These are phyloP conservation scores for Ceratobasidium sp. DNA, from an alignment of 1,284 basidiomycete species.

Conservation along the genomic window DNA sequence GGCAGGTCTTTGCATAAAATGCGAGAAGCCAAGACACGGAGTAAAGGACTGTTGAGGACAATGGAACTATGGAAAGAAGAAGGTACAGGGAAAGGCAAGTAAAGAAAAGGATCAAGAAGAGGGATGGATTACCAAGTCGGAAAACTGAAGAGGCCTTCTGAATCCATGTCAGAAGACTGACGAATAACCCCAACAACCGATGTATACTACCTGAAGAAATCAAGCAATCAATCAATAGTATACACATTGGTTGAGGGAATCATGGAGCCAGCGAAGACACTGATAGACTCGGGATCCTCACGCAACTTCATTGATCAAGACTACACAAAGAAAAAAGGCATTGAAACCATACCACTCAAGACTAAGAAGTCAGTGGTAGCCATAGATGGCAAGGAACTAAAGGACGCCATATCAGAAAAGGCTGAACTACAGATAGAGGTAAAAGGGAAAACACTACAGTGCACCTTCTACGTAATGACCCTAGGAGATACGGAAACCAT, in stretches of 20 bases:
- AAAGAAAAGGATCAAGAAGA: background rate
- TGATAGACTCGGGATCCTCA: slow-evolving; percentile 28
- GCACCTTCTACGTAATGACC: slow-evolving; percentile 12
- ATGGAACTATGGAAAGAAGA: background rate
- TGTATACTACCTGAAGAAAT: slow-evolving; percentile 27
- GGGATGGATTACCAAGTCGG: background rate
- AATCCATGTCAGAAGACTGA: background rate
- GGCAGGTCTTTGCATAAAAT: slow-evolving; percentile 13
- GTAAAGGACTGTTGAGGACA: background rate
- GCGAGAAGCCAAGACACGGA: background rate
- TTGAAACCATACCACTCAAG: background rate
- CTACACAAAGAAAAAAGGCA: background rate
- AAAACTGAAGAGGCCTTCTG: slow-evolving; percentile 9
- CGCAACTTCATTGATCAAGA: slow-evolving; percentile 14
- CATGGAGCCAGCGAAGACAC: slow-evolving; percentile 19
- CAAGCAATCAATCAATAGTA: background rate
- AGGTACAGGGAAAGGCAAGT: background rate
- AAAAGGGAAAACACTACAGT: background rate
- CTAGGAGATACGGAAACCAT: slow-evolving; percentile 2
- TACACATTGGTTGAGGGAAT: slow-evolving; percentile 21
- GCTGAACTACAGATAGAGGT: background rate
- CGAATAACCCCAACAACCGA: background rate
- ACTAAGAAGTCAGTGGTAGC: background rate
- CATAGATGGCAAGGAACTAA: background rate
- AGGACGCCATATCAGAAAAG: background rate